Conservation (phyloP, 106 monocot genomes). For the Phalaenopsis equestris region DNA sequence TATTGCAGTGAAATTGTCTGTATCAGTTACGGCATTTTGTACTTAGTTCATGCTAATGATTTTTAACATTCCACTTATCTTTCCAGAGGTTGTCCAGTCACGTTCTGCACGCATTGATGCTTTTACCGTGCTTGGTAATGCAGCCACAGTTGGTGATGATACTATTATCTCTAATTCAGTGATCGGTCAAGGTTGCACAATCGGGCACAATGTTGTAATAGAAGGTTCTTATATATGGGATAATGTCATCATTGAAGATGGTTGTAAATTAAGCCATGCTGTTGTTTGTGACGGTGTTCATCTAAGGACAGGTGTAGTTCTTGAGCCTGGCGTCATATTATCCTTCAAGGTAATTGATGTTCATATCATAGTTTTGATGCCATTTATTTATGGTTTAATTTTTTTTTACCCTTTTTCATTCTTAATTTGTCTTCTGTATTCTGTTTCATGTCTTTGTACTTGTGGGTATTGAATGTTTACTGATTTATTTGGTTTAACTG, state of each 20-base stretch:
- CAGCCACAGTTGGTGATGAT: slow-evolving; percentile 57
- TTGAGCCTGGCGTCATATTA: slow-evolving; percentile 87
- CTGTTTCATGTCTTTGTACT: neutral
- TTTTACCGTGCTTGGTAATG: slow-evolving; percentile 63
- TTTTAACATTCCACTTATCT: neutral
- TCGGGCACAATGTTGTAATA: slow-evolving; percentile 79
- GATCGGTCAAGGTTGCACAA: slow-evolving; percentile 68
- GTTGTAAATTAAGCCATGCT: slow-evolving; percentile 70
- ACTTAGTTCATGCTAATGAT: neutral
- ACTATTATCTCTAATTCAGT: slow-evolving; percentile 61
- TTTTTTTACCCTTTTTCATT: neutral
- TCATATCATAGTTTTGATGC: neutral
- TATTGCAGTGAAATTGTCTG: neutral
- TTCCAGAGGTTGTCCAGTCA: slow-evolving; percentile 60
- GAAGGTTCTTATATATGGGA: slow-evolving; percentile 87
- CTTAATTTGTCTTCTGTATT: neutral
- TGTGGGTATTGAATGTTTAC: neutral
- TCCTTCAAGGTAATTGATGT: slow-evolving; percentile 76
- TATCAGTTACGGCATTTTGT: neutral
- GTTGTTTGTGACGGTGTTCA: slow-evolving; percentile 83
- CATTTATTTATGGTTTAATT: neutral
- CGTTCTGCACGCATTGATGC: slow-evolving; percentile 56
- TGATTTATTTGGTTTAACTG: neutral
- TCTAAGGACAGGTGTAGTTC: slow-evolving; percentile 53
- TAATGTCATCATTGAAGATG: slow-evolving; percentile 91